Evolutionary conservation across 1,139 yeast genomes (phyloP), one percentile per base, ranked within the genome.

Genomic region (Sugiyamaella castrensis): DNA sequence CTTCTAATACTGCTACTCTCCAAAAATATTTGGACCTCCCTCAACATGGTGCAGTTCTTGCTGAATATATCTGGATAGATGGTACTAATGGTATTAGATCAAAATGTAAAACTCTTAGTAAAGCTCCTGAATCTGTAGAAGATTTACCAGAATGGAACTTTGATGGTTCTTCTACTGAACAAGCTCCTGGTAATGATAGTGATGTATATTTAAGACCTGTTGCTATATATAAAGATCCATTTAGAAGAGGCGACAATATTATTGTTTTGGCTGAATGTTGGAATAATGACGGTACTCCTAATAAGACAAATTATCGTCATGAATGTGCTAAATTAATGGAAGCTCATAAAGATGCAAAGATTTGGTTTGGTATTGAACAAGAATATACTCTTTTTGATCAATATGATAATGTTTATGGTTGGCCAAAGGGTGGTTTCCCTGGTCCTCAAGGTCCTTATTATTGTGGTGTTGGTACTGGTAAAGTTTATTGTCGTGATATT

Each of bases 391-490:
- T 92, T 69, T 87, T 92, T 68, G 98, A 92, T 72, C 85, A 87
- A 72, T 84, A 71, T 66, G 96, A 87, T 71, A 76, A 85, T 64
- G 92, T 87, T 54, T 92, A 89, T 73, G 98, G 96, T 62, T 92
- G 98, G 98, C 98, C 98, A 73, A 82, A 87, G 78, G 98, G 98
- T 65, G 98, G 98, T 56, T 92, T 81, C 92, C 98, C 98, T 69
- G 98, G 96, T 61, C 98, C 98, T 59, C 98, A 92, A 77, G 98
- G 98, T 62, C 98, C 98, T 55, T 92, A 91, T 85, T 92, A 92
- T 84, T 92, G 98, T 79, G 98, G 98, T 82, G 98, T 92, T 59
- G 98, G 98, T 76, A 82, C 97, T 65, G 97, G 98, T 68, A 91
- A 88, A 77, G 98, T 92, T 56, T 87, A 84, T 71, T 96, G 98